Evolutionary conservation across 345 rosid genomes (phyloP).

Genomic region (Boechera retrofracta): DNA sequence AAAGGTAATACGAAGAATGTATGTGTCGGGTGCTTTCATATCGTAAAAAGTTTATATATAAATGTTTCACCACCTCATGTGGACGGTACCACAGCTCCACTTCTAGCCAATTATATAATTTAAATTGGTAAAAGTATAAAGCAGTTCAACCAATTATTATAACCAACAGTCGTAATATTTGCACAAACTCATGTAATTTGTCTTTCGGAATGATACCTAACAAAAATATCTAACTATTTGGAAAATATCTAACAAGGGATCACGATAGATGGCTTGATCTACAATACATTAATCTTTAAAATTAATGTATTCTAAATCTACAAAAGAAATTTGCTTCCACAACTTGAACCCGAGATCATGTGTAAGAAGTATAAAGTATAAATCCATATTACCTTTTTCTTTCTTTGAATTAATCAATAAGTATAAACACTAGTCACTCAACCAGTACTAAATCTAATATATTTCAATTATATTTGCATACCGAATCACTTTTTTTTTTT

Average conservation of each 20-base stretch:
- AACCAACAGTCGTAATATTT: conserved; percentile 14
- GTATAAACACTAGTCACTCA: not conserved
- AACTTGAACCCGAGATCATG: not conserved
- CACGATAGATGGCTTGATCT: not conserved
- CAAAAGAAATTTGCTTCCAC: not conserved
- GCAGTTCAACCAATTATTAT: conserved; percentile 32
- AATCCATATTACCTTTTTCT: too few species aligned
- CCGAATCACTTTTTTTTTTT: too few species aligned
- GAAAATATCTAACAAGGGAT: too few species aligned
- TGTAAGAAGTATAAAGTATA: not conserved
- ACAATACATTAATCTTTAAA: not conserved
- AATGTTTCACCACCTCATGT: conserved; percentile 31
- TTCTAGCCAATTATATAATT: conserved; percentile 23
- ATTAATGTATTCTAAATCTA: not conserved
- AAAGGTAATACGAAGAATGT: not conserved
- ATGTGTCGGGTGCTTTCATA: conserved; percentile 37
- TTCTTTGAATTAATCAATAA: too few species aligned
- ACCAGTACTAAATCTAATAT: not conserved
- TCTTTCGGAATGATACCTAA: not conserved
- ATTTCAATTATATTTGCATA: not conserved
- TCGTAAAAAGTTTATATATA: conserved; percentile 3
- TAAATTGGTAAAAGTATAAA: conserved; percentile 13
- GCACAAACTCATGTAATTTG: not conserved
- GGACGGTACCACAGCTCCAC: conserved; percentile 48
- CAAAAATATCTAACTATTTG: not conserved